Percentiles rank a stretch among this genome's conserved stretches.
phyloP scores from a whole-genome alignment of 441 rosid species.

The Aquilaria agallochum region DNA sequence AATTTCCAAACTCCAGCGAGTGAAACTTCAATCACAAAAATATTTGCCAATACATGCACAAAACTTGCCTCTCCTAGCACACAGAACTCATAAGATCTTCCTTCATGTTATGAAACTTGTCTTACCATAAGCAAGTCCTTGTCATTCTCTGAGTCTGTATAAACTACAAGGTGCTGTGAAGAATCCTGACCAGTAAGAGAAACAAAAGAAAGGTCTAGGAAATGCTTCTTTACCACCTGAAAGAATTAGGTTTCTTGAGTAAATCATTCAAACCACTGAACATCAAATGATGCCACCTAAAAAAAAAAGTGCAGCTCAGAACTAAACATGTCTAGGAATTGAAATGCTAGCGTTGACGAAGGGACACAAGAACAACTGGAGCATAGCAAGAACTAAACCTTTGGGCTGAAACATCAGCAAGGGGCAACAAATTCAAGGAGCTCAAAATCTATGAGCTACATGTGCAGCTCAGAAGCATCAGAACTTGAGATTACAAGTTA shows the following conservation, averaged over 20 bases:
- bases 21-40: too few species aligned
- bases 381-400: too few species aligned
- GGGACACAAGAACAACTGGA: too few species aligned
- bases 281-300: background rate
- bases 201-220: conserved; percentile 62
- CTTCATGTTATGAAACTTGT: conserved; percentile 5
- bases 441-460: too few species aligned
- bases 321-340: background rate
- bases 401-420: too few species aligned
- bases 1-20: too few species aligned
- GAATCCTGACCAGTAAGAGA: conserved; percentile 32
- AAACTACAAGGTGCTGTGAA: conserved; percentile 53
- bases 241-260: conserved; percentile 7
- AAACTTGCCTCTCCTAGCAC: too few species aligned
- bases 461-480: too few species aligned
- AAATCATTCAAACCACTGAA: conserved; percentile 1
- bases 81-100: conserved; percentile 1
- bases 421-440: too few species aligned
- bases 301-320: background rate
- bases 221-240: conserved; percentile 66
- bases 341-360: too few species aligned
- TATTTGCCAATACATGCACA: background rate
- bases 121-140: conserved; percentile 69
- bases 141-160: conserved; percentile 59
- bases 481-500: too few species aligned